Evolutionary conservation across 768 basidiomycete genomes (phyloP).

Genomic region (Postia placenta): DNA sequence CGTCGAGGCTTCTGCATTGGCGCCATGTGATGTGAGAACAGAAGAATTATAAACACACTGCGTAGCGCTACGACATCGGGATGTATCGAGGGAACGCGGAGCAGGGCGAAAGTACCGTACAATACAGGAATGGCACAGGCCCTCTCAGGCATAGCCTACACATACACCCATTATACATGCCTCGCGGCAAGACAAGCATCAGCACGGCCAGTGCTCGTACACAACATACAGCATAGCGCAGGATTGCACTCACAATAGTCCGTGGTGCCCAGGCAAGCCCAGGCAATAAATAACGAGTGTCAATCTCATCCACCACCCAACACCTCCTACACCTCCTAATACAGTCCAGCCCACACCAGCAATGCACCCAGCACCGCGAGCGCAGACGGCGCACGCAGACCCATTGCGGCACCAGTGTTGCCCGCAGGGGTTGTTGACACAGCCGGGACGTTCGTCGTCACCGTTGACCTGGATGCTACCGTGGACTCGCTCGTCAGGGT

Average conservation of each 20-base stretch:
- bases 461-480: background rate
- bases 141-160: background rate
- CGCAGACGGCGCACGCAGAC: background rate
- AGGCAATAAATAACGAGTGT: too few species aligned
- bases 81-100: background rate
- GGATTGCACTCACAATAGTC: background rate
- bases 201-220: background rate
- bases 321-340: background rate
- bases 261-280: background rate
- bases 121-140: background rate
- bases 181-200: background rate
- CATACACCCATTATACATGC: background rate
- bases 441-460: background rate
- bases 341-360: background rate
- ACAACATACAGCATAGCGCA: background rate
- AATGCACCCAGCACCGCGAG: background rate
- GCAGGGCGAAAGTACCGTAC: background rate
- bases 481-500: background rate
- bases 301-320: background rate
- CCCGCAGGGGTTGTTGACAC: background rate
- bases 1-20: background rate
- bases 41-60: background rate
- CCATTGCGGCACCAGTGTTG: background rate
- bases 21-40: background rate
- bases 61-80: background rate